A percentile compares a stretch with the other conserved stretches of the same genome.
Evolutionary conservation across 2,329 filamentous ascomycete species (phyloP).

Genomic region (Talaromyces sp.): DNA sequence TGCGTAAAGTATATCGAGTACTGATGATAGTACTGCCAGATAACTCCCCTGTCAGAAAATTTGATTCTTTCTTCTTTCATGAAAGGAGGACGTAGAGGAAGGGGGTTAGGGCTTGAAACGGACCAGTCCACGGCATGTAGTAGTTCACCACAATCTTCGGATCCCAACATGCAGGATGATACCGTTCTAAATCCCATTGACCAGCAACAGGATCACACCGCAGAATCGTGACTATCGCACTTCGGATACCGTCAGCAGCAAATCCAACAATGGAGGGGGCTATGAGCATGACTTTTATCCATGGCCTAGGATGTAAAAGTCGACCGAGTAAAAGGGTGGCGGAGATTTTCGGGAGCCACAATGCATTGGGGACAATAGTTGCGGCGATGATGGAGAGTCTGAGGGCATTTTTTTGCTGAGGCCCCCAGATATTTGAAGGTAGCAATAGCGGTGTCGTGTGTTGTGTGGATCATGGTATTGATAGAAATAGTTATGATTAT

Average conservation of each 20-base stretch:
- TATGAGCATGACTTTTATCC: background rate
- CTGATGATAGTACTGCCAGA: background rate
- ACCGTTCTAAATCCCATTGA: constrained; percentile 7
- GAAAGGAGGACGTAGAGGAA: no score
- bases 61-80: no score
- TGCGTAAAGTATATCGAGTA: constrained; percentile 8
- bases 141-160: background rate
- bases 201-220: constrained; percentile 7
- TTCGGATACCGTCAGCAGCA: background rate
- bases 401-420: background rate
- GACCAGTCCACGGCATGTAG: background rate
- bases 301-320: background rate
- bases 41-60: no score
- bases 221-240: background rate
- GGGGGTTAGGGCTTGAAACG: background rate
- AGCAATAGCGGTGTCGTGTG: background rate
- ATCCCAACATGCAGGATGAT: constrained; percentile 5
- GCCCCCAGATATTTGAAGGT: background rate
- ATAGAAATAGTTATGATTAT: constrained; percentile 2
- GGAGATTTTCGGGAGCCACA: constrained; percentile 9
- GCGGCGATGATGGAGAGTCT: background rate
- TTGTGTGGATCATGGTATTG: background rate
- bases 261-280: background rate
- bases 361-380: background rate
- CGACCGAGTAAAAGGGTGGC: constrained; percentile 4